phyloP scores from a whole-genome alignment of 345 rosid genomes.

The Fremontodendron californicum region DNA sequence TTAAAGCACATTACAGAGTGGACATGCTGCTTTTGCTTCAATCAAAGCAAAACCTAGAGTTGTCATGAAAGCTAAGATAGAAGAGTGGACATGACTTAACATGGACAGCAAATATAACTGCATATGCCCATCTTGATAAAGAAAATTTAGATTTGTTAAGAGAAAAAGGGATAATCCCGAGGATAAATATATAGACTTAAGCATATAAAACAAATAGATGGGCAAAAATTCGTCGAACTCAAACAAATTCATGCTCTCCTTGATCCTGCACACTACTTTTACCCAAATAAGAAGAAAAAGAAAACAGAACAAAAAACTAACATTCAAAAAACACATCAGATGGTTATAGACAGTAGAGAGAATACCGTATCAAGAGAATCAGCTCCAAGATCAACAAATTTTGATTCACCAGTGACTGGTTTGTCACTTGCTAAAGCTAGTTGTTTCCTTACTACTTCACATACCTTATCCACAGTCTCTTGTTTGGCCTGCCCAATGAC shows the following conservation, averaged over 20 bases:
- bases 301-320: too few relatives aligned
- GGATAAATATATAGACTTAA: too few relatives aligned
- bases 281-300: neutral
- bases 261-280: neutral
- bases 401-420: conserved; percentile 44
- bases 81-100: neutral
- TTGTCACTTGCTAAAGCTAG: conserved; percentile 37
- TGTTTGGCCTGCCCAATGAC: conserved; percentile 45
- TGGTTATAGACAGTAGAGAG: neutral
- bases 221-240: neutral
- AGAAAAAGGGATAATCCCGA: too few relatives aligned
- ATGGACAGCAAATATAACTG: too few relatives aligned
- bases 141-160: too few relatives aligned
- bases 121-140: too few relatives aligned
- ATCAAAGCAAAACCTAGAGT: neutral
- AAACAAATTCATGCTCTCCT: neutral
- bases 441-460: conserved; percentile 56
- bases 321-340: too few relatives aligned
- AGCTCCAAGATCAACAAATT: conserved; percentile 60
- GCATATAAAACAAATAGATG: too few relatives aligned
- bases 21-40: too few relatives aligned
- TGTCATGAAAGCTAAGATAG: neutral
- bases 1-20: too few relatives aligned
- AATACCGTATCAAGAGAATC: conserved; percentile 75
- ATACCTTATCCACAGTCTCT: conserved; percentile 58